These are phyloP conservation scores for Rhododendron kiyosumense DNA, from an alignment of 148 eudicot genomes.

Conservation along the genomic window DNA sequence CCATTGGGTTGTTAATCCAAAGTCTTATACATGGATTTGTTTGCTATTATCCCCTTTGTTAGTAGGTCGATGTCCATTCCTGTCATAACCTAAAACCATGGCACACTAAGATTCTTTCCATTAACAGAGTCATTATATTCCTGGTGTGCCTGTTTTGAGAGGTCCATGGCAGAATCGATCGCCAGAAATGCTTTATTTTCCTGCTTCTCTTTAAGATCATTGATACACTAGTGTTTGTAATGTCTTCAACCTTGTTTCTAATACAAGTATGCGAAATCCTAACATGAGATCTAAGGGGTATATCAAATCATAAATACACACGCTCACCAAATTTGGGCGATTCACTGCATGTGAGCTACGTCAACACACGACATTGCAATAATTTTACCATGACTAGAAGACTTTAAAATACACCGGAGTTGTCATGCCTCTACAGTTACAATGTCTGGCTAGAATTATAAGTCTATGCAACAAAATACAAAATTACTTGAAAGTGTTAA, in stretches of 20 bases:
- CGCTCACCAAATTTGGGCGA: neutral
- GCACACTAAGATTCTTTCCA: slow-evolving; percentile 47
- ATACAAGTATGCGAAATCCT: neutral
- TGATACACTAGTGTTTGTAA: neutral
- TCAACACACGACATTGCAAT: neutral
- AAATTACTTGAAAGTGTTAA: neutral
- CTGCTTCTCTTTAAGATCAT: slow-evolving; percentile 1
- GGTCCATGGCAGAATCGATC: neutral
- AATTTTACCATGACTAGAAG: neutral
- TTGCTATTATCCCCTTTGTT: slow-evolving; percentile 69
- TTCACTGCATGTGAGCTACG: neutral
- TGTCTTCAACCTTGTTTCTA: neutral
- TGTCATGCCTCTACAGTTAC: neutral
- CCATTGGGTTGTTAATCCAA: slow-evolving; percentile 23
- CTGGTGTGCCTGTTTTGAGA: slow-evolving; percentile 6
- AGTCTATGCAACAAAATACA: slow-evolving; percentile 8
- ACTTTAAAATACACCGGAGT: neutral
- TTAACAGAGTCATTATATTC: slow-evolving; percentile 32
- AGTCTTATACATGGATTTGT: slow-evolving; percentile 36
- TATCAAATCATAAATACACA: neutral
- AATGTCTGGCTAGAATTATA: neutral
- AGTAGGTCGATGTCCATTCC: slow-evolving; percentile 68
- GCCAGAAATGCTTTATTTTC: neutral
- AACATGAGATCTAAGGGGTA: too few relatives aligned
- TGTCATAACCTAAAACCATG: slow-evolving; percentile 67